Evolutionary conservation across 1,284 basidiomycete species (phyloP), one percentile per base, ranked within the genome.

Genomic region (Cryptococcus neoformans): DNA sequence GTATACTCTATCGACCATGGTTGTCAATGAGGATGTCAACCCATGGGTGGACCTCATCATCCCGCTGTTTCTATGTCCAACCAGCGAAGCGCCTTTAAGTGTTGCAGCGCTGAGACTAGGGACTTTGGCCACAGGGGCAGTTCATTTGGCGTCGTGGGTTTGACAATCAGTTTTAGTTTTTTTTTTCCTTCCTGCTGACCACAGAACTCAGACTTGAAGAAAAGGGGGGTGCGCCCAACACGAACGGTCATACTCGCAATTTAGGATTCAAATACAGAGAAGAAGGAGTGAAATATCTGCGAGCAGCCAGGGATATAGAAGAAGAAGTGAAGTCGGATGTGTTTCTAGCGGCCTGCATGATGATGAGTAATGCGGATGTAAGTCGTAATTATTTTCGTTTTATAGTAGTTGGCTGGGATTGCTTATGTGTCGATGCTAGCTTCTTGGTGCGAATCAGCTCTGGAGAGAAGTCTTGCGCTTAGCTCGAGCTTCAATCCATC

Each of bases 1-100:
- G 2, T 75, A 75, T 49, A 64, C 70, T 4, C 65, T 75, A 2
- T 72, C 70, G 4, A 70, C 73, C 49, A 59, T 71, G 16, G 68
- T 71, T 37, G 66, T 70, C 36, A 59, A 67, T 39, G 73, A 75
- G 48, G 69, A 72, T 7, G 57, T 61, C 49, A 75, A 73, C 52
- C 70, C 70, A 1, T 75, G 70, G 70, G 61, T 73, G 1, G 64
- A 69, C 37, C 64, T 70, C 49, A 63, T 72, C 21, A 64, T 66
- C 2, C 68, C 70, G 9, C 59, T 75, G 49, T 70, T 72, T 54
- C 60, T 75, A 4, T 67, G 70, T 40, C 68, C 69, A 0, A 58
- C 61, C 1, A 65, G 64, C 1, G 62, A 62, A 37, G 59, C 67
- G 1, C 68, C 66, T 0, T 28, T 70, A 6, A 66, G 65, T 38